phyloP scores from a whole-genome alignment of 352 stramenopile genomes.

The Peronospora destructor region DNA sequence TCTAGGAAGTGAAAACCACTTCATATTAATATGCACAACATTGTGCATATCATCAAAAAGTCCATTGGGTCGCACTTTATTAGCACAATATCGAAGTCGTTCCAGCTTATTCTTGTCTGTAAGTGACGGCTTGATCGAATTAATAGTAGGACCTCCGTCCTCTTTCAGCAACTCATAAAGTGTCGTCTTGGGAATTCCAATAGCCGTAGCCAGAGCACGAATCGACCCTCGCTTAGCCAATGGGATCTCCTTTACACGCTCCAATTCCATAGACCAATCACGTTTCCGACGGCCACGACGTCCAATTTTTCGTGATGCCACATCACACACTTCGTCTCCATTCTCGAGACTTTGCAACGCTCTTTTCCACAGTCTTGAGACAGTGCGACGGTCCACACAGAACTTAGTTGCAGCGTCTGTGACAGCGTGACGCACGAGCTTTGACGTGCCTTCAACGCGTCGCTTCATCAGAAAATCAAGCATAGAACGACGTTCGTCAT shows the following conservation, averaged over 20 bases:
- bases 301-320: conserved; percentile 38
- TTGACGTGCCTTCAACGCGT: conserved; percentile 27
- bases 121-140: conserved; percentile 37
- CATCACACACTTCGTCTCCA: conserved; percentile 33
- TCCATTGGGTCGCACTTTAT: conserved; percentile 31
- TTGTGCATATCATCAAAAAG: conserved; percentile 42
- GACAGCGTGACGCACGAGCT: conserved; percentile 37
- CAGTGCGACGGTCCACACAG: conserved; percentile 33
- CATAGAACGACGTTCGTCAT: conserved; percentile 37
- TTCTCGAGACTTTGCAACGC: conserved; percentile 34
- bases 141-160: conserved; percentile 25
- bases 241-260: conserved; percentile 38
- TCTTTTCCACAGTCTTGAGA: conserved; percentile 40
- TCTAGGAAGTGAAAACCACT: conserved; percentile 35
- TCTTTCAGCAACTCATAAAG: conserved; percentile 38
- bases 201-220: conserved; percentile 31
- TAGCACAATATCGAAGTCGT: conserved; percentile 28
- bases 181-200: conserved; percentile 43
- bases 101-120: conserved; percentile 41
- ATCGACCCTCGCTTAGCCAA: conserved; percentile 34
- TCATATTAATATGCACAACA: conserved; percentile 41
- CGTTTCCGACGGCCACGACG: conserved; percentile 35
- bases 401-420: conserved; percentile 34
- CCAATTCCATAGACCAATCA: conserved; percentile 37
- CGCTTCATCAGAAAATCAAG: conserved; percentile 38